Conservation (phyloP, 2,329 filamentous ascomycete genomes). For the Fusarium sororula region DNA sequence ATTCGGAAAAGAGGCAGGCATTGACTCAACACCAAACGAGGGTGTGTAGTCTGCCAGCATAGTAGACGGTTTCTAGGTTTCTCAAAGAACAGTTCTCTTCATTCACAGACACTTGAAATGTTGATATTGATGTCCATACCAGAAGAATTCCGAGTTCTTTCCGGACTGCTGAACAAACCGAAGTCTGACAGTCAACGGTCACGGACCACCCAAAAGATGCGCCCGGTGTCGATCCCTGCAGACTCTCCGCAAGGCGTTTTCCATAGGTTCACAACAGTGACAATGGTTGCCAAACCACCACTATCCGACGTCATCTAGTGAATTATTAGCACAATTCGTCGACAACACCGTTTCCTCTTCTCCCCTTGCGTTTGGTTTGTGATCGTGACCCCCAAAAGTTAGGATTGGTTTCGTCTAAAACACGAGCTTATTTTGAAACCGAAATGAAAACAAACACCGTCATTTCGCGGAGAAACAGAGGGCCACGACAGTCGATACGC, state of each 20-base stretch:
- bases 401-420: neutral
- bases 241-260: conserved; percentile 44
- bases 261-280: conserved; percentile 44
- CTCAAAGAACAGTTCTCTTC: neutral
- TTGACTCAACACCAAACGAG: conserved; percentile 1
- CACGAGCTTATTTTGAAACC: conserved; percentile 7
- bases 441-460: conserved; percentile 1
- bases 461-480: conserved; percentile 9
- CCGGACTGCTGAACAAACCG: neutral
- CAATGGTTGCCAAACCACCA: conserved; percentile 29
- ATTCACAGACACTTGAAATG: neutral
- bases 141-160: neutral
- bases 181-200: conserved; percentile 1
- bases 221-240: conserved; percentile 38
- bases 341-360: conserved; percentile 24
- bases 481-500: conserved; percentile 38
- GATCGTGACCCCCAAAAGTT: conserved; percentile 7
- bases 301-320: conserved; percentile 29
- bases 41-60: neutral
- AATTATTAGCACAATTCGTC: neutral
- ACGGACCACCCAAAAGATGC: conserved; percentile 23
- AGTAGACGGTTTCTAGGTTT: neutral
- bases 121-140: neutral
- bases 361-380: conserved; percentile 16
- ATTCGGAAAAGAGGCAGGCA: conserved; percentile 6